Conservation (phyloP, 352 stramenopile genomes). For the Pythium chondricola region DNA sequence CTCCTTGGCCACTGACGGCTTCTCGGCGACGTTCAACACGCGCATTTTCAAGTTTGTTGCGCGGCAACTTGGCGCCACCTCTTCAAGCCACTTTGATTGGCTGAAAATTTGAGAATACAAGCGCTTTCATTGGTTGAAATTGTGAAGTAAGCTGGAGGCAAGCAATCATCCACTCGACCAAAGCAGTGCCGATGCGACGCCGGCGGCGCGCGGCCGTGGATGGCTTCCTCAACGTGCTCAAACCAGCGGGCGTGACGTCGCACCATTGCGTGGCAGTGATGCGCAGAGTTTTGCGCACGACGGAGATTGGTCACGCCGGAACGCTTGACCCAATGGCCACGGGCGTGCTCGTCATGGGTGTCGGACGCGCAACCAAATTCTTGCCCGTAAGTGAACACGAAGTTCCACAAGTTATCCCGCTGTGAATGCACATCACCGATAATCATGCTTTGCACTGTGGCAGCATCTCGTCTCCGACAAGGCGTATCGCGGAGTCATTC, state of each 20-base stretch:
- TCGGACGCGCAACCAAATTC: constrained; percentile 80
- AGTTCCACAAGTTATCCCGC: background rate
- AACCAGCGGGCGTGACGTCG: constrained; percentile 70
- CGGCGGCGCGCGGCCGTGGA: constrained; percentile 21
- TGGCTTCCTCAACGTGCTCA: constrained; percentile 80
- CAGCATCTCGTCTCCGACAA: constrained; percentile 67
- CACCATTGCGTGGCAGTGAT: constrained; percentile 67
- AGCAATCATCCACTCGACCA: no score
- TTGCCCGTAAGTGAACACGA: constrained; percentile 33
- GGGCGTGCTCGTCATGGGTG: constrained; percentile 73
- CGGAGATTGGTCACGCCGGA: constrained; percentile 70
- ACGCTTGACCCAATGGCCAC: constrained; percentile 88
- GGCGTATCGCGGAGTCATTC: constrained; percentile 67
- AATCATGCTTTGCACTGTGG: background rate
- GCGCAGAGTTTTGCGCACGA: constrained; percentile 66
- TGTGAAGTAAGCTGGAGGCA: no score
- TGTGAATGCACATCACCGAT: background rate
- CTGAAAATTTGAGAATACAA: background rate
- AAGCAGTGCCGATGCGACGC: constrained; percentile 19
- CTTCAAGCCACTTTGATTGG: constrained; percentile 12
- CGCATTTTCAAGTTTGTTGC: constrained; percentile 35
- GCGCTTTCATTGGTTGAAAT: no score
- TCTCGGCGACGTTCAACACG: constrained; percentile 98
- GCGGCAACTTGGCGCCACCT: no score
- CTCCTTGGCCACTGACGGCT: constrained; percentile 98